Conservation (phyloP, 1,284 basidiomycete species). For the Ustilago curta region DNA sequence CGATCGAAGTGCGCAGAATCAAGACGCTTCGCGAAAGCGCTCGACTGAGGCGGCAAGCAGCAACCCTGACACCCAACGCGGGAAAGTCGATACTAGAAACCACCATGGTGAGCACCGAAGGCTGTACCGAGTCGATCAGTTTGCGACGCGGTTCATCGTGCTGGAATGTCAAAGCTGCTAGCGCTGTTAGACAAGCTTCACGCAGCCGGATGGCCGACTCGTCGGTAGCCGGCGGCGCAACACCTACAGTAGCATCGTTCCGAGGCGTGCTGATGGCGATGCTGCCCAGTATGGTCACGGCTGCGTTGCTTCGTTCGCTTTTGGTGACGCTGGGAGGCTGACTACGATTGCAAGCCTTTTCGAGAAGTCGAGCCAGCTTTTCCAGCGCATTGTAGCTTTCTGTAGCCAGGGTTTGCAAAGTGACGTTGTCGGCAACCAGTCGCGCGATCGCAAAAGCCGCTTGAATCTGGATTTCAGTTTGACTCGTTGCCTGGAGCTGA, state of each 20-base stretch:
- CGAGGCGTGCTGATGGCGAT: slow-evolving; percentile 19
- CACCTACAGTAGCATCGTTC: slow-evolving; percentile 25
- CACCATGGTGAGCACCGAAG: slow-evolving; percentile 54
- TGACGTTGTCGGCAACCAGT: slow-evolving; percentile 55
- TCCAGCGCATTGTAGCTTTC: slow-evolving; percentile 51
- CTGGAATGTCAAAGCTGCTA: slow-evolving; percentile 58
- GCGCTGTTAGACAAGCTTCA: slow-evolving; percentile 56
- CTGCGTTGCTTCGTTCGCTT: slow-evolving; percentile 10
- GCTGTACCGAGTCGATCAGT: slow-evolving; percentile 52
- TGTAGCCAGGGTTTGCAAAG: slow-evolving; percentile 51
- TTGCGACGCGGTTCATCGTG: slow-evolving; percentile 58
- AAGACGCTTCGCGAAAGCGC: slow-evolving; percentile 60
- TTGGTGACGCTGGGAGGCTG: slow-evolving; percentile 19
- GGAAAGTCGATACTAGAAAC: slow-evolving; percentile 49
- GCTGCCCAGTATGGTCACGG: slow-evolving; percentile 18
- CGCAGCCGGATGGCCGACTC: slow-evolving; percentile 55
- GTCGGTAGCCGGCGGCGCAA: slow-evolving; percentile 40
- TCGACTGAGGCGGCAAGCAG: slow-evolving; percentile 59
- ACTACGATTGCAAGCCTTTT: slow-evolving; percentile 34
- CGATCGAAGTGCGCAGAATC: slow-evolving; percentile 60
- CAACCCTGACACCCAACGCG: slow-evolving; percentile 59
- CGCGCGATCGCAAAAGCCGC: slow-evolving; percentile 59
- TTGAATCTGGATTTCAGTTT: slow-evolving; percentile 56
- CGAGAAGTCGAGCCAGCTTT: slow-evolving; percentile 45
- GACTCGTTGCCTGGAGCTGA: slow-evolving; percentile 24